phyloP scores from a whole-genome alignment of 2,329 filamentous ascomycete species.

The Beauveria sp. region DNA sequence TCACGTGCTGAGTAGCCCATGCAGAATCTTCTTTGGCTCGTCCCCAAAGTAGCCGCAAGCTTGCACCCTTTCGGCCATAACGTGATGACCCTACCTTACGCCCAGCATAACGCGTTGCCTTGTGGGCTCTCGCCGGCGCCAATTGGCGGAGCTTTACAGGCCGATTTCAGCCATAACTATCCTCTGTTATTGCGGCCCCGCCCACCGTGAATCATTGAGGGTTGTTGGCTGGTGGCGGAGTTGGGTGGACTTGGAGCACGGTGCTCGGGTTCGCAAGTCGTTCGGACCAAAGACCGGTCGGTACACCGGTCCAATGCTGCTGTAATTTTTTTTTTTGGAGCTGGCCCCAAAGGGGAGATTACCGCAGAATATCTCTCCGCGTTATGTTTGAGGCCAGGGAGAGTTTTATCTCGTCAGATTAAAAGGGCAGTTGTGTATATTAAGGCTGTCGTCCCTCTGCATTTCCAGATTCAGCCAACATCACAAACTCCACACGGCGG shows the following conservation, averaged over 20 bases:
- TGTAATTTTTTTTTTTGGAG: neutral
- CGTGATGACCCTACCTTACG: neutral
- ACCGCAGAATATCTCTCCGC: neutral
- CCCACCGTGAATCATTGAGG: neutral
- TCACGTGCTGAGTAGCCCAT: neutral
- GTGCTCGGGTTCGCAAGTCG: neutral
- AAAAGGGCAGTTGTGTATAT: too few species aligned
- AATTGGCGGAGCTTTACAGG: neutral
- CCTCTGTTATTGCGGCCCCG: neutral
- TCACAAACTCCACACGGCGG: too few species aligned
- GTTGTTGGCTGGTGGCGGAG: neutral
- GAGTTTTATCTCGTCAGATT: neutral
- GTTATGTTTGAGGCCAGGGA: neutral
- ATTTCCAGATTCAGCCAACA: too few species aligned
- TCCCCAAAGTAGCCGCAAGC: neutral
- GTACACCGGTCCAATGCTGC: neutral
- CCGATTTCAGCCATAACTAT: neutral
- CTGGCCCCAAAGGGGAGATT: neutral
- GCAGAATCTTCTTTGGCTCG: neutral
- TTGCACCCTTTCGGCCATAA: neutral
- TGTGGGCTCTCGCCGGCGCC: neutral
- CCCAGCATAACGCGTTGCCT: conserved; percentile 5
- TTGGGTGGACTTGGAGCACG: conserved; percentile 5
- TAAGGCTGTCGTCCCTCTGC: too few species aligned
- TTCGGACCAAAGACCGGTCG: too few species aligned